A percentile compares a stretch with the other conserved stretches of the same genome.
Evolutionary conservation across 192 early-diverging fungal species (phyloP).

Genomic region (Nowakowskiella sp.): DNA sequence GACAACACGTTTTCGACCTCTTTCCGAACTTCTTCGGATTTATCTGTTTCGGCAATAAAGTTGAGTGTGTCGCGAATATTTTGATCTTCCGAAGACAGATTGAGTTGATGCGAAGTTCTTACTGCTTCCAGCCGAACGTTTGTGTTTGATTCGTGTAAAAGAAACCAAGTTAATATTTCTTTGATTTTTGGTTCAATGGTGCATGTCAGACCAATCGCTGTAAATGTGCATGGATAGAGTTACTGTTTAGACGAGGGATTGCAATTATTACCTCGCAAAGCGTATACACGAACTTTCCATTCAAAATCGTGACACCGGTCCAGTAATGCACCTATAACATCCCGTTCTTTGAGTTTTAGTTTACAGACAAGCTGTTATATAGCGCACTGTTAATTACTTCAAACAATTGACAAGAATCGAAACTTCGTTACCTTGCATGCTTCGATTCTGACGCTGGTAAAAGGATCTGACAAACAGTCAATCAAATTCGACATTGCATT

Average conservation of each 20-base stretch:
- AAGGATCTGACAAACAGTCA: conserved; percentile 32
- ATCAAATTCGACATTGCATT: conserved; percentile 20
- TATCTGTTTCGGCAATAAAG: conserved; percentile 30
- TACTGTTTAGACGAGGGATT: conserved; percentile 7
- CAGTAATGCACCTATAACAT: conserved; percentile 27
- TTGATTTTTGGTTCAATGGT: conserved; percentile 29
- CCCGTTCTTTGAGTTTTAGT: conserved; percentile 19
- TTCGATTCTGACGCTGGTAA: conserved; percentile 32
- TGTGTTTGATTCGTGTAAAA: conserved; percentile 32
- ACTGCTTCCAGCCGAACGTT: conserved; percentile 42
- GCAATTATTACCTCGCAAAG: conserved; percentile 34
- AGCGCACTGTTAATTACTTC: background rate
- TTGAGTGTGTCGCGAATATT: conserved; percentile 27
- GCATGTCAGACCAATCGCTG: conserved; percentile 31
- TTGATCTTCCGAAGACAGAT: conserved; percentile 19
- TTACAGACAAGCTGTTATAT: conserved; percentile 31
- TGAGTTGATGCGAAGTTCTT: conserved; percentile 22
- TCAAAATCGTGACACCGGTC: conserved; percentile 31
- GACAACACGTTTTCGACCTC: conserved; percentile 36
- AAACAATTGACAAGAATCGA: background rate
- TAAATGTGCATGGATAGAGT: too few species aligned
- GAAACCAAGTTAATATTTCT: conserved; percentile 32
- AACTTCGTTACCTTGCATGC: conserved; percentile 39
- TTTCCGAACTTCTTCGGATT: conserved; percentile 24
- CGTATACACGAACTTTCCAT: conserved; percentile 33